Evolutionary conservation across 169 alveolate species (phyloP).

Genomic region (Plasmodium gallinaceum): DNA sequence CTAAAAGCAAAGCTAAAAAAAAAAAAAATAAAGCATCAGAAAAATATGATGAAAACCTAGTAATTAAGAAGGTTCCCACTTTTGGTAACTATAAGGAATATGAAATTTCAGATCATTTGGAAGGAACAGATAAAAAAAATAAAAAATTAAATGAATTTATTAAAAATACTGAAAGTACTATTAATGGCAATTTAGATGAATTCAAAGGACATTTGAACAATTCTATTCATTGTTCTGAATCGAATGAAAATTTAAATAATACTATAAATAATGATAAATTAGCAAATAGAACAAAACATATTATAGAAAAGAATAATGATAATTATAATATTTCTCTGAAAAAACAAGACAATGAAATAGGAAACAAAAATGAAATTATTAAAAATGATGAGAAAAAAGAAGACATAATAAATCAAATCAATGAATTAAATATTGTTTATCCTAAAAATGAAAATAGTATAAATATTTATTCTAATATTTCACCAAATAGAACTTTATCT

Average conservation of each 20-base stretch:
- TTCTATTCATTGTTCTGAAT: conserved; percentile 31
- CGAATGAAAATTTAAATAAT: conserved; percentile 6
- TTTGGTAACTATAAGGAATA: conserved; percentile 61
- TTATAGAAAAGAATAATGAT: background rate
- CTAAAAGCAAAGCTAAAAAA: conserved; percentile 4
- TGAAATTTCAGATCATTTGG: background rate
- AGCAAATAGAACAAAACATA: conserved; percentile 4
- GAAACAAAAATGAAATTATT: background rate
- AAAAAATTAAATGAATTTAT: conserved; percentile 3
- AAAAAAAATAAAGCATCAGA: background rate
- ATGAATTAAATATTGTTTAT: conserved; percentile 20
- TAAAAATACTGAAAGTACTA: conserved; percentile 15
- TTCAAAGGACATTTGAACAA: conserved; percentile 20
- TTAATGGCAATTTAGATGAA: conserved; percentile 30
- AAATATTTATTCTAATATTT: conserved; percentile 5
- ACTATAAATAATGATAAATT: background rate
- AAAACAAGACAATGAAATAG: conserved; percentile 10
- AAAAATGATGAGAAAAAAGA: background rate
- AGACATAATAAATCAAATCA: conserved; percentile 2
- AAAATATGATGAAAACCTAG: background rate
- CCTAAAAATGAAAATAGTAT: conserved; percentile 16
- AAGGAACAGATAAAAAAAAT: conserved; percentile 1
- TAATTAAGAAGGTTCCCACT: conserved; percentile 50
- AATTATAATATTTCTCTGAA: conserved; percentile 15
- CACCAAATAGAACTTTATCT: conserved; percentile 23